phyloP scores from a whole-genome alignment of 2,329 filamentous ascomycete species.

The Aspergillus nomiae region DNA sequence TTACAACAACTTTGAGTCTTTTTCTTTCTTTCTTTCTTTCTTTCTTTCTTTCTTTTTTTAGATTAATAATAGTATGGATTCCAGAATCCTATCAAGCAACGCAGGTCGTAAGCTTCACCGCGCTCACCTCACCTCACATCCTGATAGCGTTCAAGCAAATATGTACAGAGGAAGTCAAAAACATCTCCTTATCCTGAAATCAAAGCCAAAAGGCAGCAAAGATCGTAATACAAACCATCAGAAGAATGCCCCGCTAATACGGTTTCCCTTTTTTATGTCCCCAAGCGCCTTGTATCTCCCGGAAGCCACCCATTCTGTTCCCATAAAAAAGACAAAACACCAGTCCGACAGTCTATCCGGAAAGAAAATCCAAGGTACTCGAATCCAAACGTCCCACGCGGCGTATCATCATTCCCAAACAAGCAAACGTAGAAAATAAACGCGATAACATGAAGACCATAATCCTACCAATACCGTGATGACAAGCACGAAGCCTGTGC shows the following conservation, averaged over 20 bases:
- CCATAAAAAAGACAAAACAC: slow-evolving; percentile 30
- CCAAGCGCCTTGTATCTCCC: slow-evolving; percentile 31
- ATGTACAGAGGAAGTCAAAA: slow-evolving; percentile 32
- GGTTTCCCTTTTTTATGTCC: slow-evolving; percentile 28
- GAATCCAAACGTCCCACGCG: slow-evolving; percentile 12
- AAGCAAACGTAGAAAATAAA: slow-evolving; percentile 14
- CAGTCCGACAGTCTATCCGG: slow-evolving; percentile 36
- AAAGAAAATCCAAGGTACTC: slow-evolving; percentile 19
- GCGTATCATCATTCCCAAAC: slow-evolving; percentile 12
- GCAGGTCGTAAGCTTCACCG: background rate
- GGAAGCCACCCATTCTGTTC: slow-evolving; percentile 25
- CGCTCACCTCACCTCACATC: background rate
- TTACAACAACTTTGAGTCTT: background rate
- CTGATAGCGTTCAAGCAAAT: slow-evolving; percentile 14
- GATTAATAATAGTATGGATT: slow-evolving; percentile 1
- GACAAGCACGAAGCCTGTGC: slow-evolving; percentile 4
- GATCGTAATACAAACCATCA: slow-evolving; percentile 18
- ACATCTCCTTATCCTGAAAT: slow-evolving; percentile 11
- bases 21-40: background rate
- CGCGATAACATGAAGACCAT: slow-evolving; percentile 9
- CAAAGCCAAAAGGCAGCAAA: slow-evolving; percentile 16
- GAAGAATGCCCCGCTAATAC: slow-evolving; percentile 27
- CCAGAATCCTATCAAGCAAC: background rate
- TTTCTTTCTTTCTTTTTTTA: too few species aligned
- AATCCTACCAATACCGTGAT: background rate